These are phyloP conservation scores for Hypoxylon fuscum DNA, from an alignment of 495 filamentous ascomycete genomes.

Conservation along the genomic window DNA sequence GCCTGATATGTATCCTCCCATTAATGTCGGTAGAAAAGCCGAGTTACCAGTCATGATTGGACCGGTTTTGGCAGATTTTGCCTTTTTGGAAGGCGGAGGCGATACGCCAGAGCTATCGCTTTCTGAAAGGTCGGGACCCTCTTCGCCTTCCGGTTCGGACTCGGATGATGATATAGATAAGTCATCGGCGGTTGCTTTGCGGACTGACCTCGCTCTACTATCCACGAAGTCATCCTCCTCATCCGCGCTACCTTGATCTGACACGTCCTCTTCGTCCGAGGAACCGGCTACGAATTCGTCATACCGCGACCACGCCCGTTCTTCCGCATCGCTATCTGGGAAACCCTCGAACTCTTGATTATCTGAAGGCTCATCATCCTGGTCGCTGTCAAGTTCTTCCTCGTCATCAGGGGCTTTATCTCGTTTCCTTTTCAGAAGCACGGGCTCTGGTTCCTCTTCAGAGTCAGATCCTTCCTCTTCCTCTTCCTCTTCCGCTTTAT, in stretches of 20 bases:
- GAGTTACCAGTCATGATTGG: slow-evolving; percentile 52
- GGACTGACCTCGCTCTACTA: slow-evolving; percentile 31
- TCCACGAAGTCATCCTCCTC: slow-evolving; percentile 28
- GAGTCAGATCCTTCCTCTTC: slow-evolving; percentile 12
- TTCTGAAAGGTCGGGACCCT: slow-evolving; percentile 35
- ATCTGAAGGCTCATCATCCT: slow-evolving; percentile 33
- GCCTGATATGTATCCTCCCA: slow-evolving; percentile 92
- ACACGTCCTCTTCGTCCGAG: slow-evolving; percentile 52
- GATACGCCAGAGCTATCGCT: slow-evolving; percentile 44
- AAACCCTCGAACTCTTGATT: slow-evolving; percentile 60
- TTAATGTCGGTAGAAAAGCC: slow-evolving; percentile 86
- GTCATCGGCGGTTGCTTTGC: slow-evolving; percentile 31
- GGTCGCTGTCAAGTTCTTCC: slow-evolving; percentile 26
- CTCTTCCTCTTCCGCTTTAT: slow-evolving; percentile 26
- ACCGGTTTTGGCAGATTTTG: slow-evolving; percentile 37
- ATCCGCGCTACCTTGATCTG: slow-evolving; percentile 35
- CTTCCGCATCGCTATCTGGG: slow-evolving; percentile 61
- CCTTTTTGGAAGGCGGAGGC: slow-evolving; percentile 54
- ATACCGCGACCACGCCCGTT: slow-evolving; percentile 54
- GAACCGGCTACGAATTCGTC: slow-evolving; percentile 52
- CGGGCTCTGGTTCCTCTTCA: slow-evolving; percentile 19
- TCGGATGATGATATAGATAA: slow-evolving; percentile 40
- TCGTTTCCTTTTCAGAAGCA: slow-evolving; percentile 31
- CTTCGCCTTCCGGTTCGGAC: slow-evolving; percentile 28
- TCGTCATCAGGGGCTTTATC: slow-evolving; percentile 24